Evolutionary conservation across 192 early-diverging fungal species (phyloP), one percentile per base, ranked within the genome.

Genomic region (Coemansia brasiliensis): DNA sequence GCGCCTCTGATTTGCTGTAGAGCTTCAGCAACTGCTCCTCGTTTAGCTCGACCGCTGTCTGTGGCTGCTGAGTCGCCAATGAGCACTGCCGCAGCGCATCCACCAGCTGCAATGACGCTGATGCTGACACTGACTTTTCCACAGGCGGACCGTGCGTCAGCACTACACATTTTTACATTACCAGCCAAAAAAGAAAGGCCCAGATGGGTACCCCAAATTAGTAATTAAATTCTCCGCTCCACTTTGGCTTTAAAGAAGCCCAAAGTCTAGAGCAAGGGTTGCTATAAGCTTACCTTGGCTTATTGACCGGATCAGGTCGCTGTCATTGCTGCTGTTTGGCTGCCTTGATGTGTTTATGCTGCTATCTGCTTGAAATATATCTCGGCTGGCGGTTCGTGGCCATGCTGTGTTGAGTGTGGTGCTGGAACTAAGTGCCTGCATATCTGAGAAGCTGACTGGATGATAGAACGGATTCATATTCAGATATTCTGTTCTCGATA

Each of bases 21-120:
- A 77, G 55, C 52, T 41, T 35, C 63, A 49, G 41, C n/a, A 77
- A 57, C 35, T 39, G 56, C 0, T 70, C 67, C 46, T 55, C 57
- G 21, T 59, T 52, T 24, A 61, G 61, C 29, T 25, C 61, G n/a
- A n/a, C n/a, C 18, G 24, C 37, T 22, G 52, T 27, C 50, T 46
- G 43, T 29, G 20, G n/a, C 43, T 11, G 24, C 24, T 22, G 46
- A 9, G n/a, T 25, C 18, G 37, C 38, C 21, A 27, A 9, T 35
- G 40, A 18, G n/a, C 3, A 17, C 8, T 51, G 55, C 21, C 50
- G 13, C 42, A 44, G 29, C 25, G 16, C 16, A 7, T 56, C 55
- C 35, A 52, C 39, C 46, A 29, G 45, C 12, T 32, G 55, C 55
- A 45, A 10, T 7, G 55, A 12, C 55, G 37, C 29, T 16, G 17